A percentile compares a stretch with the other conserved stretches of the same genome.
Conservation (phyloP, 352 stramenopile species). For the Vaucheria bursata region DNA sequence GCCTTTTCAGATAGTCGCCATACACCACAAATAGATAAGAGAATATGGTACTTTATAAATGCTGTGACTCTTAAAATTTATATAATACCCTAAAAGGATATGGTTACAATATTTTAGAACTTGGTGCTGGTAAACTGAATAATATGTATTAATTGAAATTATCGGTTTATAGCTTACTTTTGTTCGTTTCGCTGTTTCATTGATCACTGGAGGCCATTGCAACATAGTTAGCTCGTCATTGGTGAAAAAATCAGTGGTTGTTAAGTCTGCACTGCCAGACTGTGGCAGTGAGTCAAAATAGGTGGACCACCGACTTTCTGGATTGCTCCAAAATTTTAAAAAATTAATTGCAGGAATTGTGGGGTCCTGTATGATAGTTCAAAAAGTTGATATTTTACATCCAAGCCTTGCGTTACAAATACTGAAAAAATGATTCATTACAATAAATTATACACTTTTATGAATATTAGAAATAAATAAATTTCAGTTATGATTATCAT, state of each 20-base stretch:
- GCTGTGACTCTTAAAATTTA: too few species aligned
- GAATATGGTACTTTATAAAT: too few species aligned
- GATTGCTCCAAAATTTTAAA: slow-evolving; percentile 2
- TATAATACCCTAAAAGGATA: too few species aligned
- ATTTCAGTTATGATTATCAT: too few species aligned
- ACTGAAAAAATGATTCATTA: too few species aligned
- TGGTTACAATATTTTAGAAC: too few species aligned
- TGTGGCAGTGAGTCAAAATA: slow-evolving; percentile 10
- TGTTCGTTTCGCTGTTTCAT: slow-evolving; percentile 49
- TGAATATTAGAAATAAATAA: too few species aligned
- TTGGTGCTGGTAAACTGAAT: too few species aligned
- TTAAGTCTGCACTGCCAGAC: not conserved
- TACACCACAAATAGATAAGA: too few species aligned
- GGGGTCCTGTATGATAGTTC: not conserved
- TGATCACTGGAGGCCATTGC: slow-evolving; percentile 52
- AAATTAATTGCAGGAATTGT: slow-evolving; percentile 4
- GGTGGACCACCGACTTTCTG: not conserved
- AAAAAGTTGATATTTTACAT: not conserved
- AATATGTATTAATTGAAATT: too few species aligned
- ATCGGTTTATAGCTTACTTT: not conserved
- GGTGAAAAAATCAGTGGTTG: slow-evolving; percentile 55
- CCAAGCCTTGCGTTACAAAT: not conserved
- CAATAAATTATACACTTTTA: too few species aligned
- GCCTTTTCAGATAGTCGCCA: too few species aligned
- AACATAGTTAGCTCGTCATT: slow-evolving; percentile 53